Evolutionary conservation across 106 monocot genomes (phyloP).

Genomic region (Cymbidium sinense): DNA sequence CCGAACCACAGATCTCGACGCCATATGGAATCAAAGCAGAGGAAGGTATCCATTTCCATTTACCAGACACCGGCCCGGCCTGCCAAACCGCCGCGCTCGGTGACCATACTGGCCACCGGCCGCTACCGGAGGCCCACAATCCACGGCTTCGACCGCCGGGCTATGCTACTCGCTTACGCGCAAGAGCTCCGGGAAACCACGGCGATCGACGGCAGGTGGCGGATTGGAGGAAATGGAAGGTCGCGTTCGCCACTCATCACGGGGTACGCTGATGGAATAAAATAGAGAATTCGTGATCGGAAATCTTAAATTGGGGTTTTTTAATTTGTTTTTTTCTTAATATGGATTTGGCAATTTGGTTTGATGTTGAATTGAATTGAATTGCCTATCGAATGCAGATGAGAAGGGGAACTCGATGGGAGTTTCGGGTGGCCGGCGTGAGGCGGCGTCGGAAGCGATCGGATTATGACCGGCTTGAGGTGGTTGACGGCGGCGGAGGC

Average conservation of each 20-base stretch:
- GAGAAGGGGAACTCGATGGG: background rate
- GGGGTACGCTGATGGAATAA: background rate
- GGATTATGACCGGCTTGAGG: background rate
- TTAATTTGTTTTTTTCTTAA: background rate
- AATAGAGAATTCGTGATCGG: background rate
- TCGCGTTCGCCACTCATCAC: background rate
- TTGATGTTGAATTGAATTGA: background rate
- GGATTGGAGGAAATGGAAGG: background rate
- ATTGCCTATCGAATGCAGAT: background rate
- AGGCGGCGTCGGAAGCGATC: background rate
- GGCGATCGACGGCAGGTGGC: background rate
- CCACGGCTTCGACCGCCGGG: constrained; percentile 1
- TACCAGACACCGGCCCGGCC: background rate
- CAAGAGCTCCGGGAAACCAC: background rate
- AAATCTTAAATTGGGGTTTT: background rate
- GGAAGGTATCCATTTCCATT: background rate
- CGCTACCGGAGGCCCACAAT: background rate
- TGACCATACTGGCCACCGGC: background rate
- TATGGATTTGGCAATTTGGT: background rate
- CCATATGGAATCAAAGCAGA: background rate
- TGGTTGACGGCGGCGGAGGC: background rate
- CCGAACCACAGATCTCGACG: background rate
- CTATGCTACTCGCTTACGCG: background rate
- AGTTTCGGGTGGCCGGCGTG: background rate
- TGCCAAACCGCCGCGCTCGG: background rate